phyloP scores from a whole-genome alignment of 2,329 filamentous ascomycete species.

The Aureobasidium sp. region DNA sequence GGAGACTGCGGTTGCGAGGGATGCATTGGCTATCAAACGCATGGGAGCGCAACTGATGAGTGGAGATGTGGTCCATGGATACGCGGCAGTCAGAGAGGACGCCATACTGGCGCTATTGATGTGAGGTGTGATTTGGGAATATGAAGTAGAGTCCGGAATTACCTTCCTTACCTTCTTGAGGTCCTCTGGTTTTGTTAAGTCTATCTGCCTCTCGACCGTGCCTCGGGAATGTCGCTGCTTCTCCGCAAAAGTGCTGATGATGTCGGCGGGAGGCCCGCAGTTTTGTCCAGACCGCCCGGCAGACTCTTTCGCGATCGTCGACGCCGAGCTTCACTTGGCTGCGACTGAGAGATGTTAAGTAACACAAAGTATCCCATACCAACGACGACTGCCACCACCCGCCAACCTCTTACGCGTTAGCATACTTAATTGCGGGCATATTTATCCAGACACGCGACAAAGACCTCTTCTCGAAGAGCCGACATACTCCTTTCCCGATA shows the following conservation, averaged over 20 bases:
- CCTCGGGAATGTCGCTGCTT: constrained; percentile 15
- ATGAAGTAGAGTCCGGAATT: not conserved
- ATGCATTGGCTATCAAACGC: constrained; percentile 53
- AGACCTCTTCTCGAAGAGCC: constrained; percentile 1
- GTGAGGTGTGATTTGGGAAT: not conserved
- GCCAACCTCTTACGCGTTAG: not conserved
- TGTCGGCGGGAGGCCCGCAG: not conserved
- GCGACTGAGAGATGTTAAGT: not conserved
- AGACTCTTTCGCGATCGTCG: constrained; percentile 4
- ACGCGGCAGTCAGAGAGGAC: constrained; percentile 28
- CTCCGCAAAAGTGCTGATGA: constrained; percentile 7
- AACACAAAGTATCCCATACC: constrained; percentile 4
- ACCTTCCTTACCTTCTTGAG: not conserved
- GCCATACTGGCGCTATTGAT: not conserved
- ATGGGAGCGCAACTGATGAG: constrained; percentile 61
- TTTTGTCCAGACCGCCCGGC: not conserved
- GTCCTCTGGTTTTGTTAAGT: not conserved
- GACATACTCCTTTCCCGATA: not conserved
- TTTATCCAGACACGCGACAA: not conserved
- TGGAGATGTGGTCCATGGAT: constrained; percentile 54
- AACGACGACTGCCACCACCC: constrained; percentile 2
- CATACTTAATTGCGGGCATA: not conserved
- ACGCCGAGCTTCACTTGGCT: not conserved
- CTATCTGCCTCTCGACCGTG: not conserved
- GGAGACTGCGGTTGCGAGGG: constrained; percentile 55